Evolutionary conservation across 2,329 filamentous ascomycete species (phyloP), one percentile per base, ranked within the genome.

Genomic region (Fusarium duplospermum): DNA sequence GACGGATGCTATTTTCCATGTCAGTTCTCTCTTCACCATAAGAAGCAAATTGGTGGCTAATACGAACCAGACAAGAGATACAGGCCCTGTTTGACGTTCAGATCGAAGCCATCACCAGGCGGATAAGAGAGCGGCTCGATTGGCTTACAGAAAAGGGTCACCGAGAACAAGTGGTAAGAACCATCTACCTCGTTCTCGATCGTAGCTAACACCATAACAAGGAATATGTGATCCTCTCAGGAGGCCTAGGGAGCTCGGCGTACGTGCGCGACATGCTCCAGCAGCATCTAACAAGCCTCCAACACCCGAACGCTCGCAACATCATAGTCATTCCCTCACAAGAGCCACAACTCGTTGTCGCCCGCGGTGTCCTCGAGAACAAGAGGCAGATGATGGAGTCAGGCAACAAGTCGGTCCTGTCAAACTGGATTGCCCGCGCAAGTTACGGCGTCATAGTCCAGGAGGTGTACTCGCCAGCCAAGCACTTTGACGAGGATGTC

Each of bases 221-320:
- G 84, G 81, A 80, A 65, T 84, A 83, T 62, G 78, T 87, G 70
- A 83, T 87, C 16, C 77, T 87, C 2, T 86, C 85, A 0, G 86
- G 85, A 1, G 86, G 86, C 0, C 77, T 87, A 2, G 85, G 85
- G 7, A 86, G 84, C 66, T 86, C 85, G 0, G 82, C 81, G 61
- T 87, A 87, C 68, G 84, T 87, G 6, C 82, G 85, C n/a, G 80
- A 85, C 24, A 77, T 79, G 18, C 79, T 87, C 3, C 80, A 86
- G 56, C 76, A 83, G n/a, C 77, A 81, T 3, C 80, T 86, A 47
- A 64, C 67, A 29, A 77, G 61, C 6, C 77, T 79, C 9, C 76
- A 77, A 3, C 84, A 86, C 56, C 79, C 80, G 4, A 84, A 69
- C 27, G 71, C 71, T 7, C 64, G 40, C 7, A 58, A 45, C 13